Evolutionary conservation across 1,284 basidiomycete genomes (phyloP).

Genomic region (Filobasidium uniguttulatum): DNA sequence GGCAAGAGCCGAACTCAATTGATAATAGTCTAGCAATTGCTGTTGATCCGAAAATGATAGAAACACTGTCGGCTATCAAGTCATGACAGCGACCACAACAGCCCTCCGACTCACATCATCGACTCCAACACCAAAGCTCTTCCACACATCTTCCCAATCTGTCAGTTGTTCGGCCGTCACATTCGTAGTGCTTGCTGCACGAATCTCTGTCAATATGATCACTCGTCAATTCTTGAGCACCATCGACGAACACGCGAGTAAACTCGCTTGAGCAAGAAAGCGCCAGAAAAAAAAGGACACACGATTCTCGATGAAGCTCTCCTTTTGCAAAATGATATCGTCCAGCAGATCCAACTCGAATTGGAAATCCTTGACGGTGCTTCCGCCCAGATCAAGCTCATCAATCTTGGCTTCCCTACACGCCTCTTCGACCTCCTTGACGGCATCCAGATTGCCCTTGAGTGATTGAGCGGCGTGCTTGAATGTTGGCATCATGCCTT

Average conservation of each 20-base stretch:
- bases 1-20: slow-evolving; percentile 84
- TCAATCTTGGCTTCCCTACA: slow-evolving; percentile 86
- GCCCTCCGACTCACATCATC: slow-evolving; percentile 49
- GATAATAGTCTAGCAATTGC: slow-evolving; percentile 58
- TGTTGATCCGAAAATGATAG: slow-evolving; percentile 10
- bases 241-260: background rate
- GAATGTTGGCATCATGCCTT: slow-evolving; percentile 21
- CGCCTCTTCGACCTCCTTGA: slow-evolving; percentile 45
- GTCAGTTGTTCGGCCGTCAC: slow-evolving; percentile 89
- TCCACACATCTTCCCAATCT: slow-evolving; percentile 93
- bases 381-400: slow-evolving; percentile 91
- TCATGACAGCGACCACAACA: too few relatives aligned
- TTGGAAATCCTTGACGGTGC: slow-evolving; percentile 75
- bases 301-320: slow-evolving; percentile 93
- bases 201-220: slow-evolving; percentile 49
- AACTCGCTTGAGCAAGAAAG: too few relatives aligned
- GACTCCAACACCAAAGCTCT: slow-evolving; percentile 90
- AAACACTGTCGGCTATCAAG: background rate
- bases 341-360: slow-evolving; percentile 78
- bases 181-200: slow-evolving; percentile 45
- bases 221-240: background rate
- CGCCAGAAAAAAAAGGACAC: slow-evolving; percentile 1
- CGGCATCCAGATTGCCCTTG: slow-evolving; percentile 21
- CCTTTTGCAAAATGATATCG: slow-evolving; percentile 73
- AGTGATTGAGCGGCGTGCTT: slow-evolving; percentile 22